Base-by-base conservation (phyloP, 495 filamentous ascomycete species). In the Rusavskia elegans region DNA sequence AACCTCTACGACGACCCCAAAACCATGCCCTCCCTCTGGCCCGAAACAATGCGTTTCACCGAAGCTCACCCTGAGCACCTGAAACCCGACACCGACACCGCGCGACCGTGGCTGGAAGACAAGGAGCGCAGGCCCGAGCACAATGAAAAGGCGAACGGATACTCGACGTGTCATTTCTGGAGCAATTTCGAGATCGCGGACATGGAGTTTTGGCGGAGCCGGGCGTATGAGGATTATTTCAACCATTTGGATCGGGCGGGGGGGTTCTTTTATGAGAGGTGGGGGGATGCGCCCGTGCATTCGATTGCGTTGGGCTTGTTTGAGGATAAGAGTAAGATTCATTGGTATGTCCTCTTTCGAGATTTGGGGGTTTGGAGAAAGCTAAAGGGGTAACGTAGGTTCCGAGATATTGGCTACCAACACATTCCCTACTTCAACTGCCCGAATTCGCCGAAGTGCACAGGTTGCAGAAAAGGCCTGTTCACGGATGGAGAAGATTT, bases 141-240 rank as follows among this genome's bases (percentile, higher is more conserved):
- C 66, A 85, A 83, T 59, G 55, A 69, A 19, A 76, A 79, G 39
- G 89, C 87, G 25, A 81, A 90, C 55, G 90, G 90, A 35, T 97
- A 95, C 72, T 92, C 85, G 11, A 98, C 93, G n/a, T 99, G 93
- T 66, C 93, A 99, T 68, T 99, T 99, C 73, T 99, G 93, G 93
- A 88, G 81, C 53, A 99, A 99, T 69, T 99, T 99, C 61, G 93
- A 99, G 69, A 93, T 99, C 59, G 93, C 80, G 35, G 89, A 95
- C 63, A 80, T 99, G 79, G 78, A 76, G 55, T 96, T 99, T 71
- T 99, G 89, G 87, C 75, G 93, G 11, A 84, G 88, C 59, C 79
- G 89, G 64, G 75, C 78, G 48, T 99, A 99, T 64, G 83, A 90
- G 64, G 86, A 88, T 49, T 99, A 96, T 64, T 99, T 99, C 68